A percentile compares a stretch with the other conserved stretches of the same genome.
phyloP scores from a whole-genome alignment of 306 rosid species.

The Fragaria ananassa region DNA sequence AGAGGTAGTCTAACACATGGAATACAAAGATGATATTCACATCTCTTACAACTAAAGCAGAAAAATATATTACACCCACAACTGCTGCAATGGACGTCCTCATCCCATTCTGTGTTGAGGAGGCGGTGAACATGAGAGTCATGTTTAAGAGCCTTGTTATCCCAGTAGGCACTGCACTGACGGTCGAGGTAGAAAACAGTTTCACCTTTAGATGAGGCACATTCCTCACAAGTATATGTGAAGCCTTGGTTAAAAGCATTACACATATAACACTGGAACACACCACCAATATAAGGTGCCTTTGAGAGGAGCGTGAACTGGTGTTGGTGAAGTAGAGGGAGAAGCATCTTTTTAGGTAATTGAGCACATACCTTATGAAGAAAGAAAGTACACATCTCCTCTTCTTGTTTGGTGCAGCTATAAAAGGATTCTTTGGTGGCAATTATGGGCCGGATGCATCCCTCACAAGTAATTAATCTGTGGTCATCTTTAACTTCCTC shows the following conservation, averaged over 20 bases:
- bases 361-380: not conserved
- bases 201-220: not conserved
- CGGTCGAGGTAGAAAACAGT: not conserved
- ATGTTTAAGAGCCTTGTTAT: not conserved
- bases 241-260: not conserved
- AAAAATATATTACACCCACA: not conserved
- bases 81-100: not conserved
- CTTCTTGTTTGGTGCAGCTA: not conserved
- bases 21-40: not conserved
- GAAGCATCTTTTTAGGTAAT: not conserved
- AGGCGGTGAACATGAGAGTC: not conserved
- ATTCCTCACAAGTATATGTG: not conserved
- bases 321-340: not conserved
- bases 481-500: not conserved
- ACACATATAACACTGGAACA: not conserved
- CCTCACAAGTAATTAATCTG: not conserved
- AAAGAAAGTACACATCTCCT: not conserved
- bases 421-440: not conserved
- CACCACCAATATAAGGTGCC: not conserved
- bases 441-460: not conserved
- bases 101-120: not conserved
- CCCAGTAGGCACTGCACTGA: not conserved
- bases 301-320: not conserved
- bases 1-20: not conserved
- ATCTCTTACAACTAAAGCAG: not conserved